A percentile compares a stretch with the other conserved stretches of the same genome.
Evolutionary conservation across 179 eudicot genomes (phyloP).

Genomic region (Sideroxylon spinosum): DNA sequence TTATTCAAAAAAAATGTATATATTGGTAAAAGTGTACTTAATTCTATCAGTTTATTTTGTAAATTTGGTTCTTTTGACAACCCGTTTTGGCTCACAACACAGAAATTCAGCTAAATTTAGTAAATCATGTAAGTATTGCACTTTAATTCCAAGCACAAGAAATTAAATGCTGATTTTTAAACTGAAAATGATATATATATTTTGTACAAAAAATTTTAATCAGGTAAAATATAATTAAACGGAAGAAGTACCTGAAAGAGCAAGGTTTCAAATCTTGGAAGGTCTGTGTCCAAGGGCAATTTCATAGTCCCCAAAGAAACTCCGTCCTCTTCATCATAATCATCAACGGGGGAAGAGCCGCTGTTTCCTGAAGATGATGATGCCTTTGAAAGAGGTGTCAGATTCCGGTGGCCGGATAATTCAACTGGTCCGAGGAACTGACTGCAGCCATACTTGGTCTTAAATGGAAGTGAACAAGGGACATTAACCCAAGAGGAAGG

Average conservation of each 20-base stretch:
- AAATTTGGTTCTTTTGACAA: no score
- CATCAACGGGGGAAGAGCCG: constrained; percentile 12
- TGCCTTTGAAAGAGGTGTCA: constrained; percentile 30
- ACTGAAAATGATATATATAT: no score
- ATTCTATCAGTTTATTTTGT: no score
- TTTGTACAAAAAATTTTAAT: no score
- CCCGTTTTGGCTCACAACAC: no score
- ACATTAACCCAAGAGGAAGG: background rate
- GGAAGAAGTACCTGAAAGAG: constrained; percentile 68
- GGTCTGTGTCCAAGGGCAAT: constrained; percentile 60
- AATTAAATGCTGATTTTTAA: no score
- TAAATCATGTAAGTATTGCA: no score
- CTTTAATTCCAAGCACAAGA: no score
- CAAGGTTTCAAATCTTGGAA: constrained; percentile 69
- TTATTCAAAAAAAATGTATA: no score
- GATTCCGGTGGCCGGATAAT: constrained; percentile 26
- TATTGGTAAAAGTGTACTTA: no score
- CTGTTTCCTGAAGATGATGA: constrained; percentile 29
- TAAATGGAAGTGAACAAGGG: constrained; percentile 23
- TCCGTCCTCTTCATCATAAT: constrained; percentile 58
- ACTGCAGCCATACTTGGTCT: background rate
- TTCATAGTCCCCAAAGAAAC: constrained; percentile 91
- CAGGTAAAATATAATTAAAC: no score
- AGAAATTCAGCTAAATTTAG: no score
- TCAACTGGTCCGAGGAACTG: constrained; percentile 12